Base-by-base conservation (phyloP, 306 rosid species). In the Comarum palustre region DNA sequence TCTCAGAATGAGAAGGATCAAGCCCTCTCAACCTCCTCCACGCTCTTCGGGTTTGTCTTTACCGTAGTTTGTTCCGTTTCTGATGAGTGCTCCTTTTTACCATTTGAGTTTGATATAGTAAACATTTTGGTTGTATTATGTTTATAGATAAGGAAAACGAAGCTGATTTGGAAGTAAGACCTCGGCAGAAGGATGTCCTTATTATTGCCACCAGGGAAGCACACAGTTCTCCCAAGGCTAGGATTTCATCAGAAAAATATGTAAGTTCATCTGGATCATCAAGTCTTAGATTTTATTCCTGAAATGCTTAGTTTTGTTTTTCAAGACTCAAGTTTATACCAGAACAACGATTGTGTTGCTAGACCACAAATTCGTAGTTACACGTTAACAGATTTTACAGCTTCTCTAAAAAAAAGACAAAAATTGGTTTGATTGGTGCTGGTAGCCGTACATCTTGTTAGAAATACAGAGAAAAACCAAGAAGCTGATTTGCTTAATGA, bases 41-140 rank as follows among this genome's bases (percentile, higher is more conserved):
- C 14, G 25, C n/a, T 68, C 89, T 73, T 82, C 79, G 68, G 94
- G 96, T 93, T 79, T 39, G 76, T 72, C 25, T 29, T 70, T 39
- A 27, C 61, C 55, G 11, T 52, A 15, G 2, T 54, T 58, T 73
- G 41, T 48, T 65, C 36, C 13, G 54, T 45, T 36, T 64, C 54
- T 16, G 42, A 24, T 58, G 29, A 15, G 25, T 36, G 32, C 32
- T 7, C 68, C 62, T 67, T 59, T 31, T 39, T 15, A 57, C 51
- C 16, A 25, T 17, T 8, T 62, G 72, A 32, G 27, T 71, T 59
- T 24, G 48, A 46, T 55, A 24, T 10, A 22, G 29, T 64, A 20
- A 16, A 46, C 24, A 43, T 36, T 39, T 54, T 29, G 34, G 22
- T 69, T 47, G 15, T 43, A 8, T 78, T 13, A 3, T 81, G 39